Base-by-base conservation (phyloP, 2,329 filamentous ascomycete genomes). In the Neonectria neomacrospora region DNA sequence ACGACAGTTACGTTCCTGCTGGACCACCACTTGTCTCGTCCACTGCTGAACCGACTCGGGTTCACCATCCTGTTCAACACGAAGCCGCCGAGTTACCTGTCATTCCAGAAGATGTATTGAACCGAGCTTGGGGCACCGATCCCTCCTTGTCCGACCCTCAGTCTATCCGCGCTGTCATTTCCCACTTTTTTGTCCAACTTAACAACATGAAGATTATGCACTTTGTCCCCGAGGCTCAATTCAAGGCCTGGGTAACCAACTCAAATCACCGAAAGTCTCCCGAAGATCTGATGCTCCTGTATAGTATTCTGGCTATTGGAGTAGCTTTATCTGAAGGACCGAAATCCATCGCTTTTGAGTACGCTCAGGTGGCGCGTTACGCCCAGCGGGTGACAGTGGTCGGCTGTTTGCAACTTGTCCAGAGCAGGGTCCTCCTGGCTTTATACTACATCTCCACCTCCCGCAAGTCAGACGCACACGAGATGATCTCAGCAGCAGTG, bases 371-470 rank as follows among this genome's bases (percentile, higher is more conserved):
- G 53, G 88, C 88, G 4, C 81, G 85, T 51, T 86, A 86, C 70
- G 88, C 87, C 4, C 78, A 81, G 53, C 78, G 74, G 53, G 74
- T 69, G 48, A 67, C 71, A 7, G 66, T 61, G 2, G 52, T 61
- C 11, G 71, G 68, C 58, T 76, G 76, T 34, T 76, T 93, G 52
- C 88, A 92, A 67, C 79, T 92, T 47, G 87, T 89, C 12, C 91
- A 93, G 73, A 86, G 85, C 50, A 85, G 88, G 57, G 79, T 93
- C n/a, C 80, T 92, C 16, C 81, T 93, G 41, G 85, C 87, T 20
- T 77, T 92, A 7, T 91, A 90, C 76, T 87, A 89, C 67, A 87
- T 90, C 63, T 86, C 89, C 1, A 83, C 84, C 22, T 86, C 86
- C 14, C 85, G 86, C n/a, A 78, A 83, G 39, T 81, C 82, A 44